A percentile compares a stretch with the other conserved stretches of the same genome.
Conservation (phyloP, 2,329 filamentous ascomycete species). For the Didymella glomerata region DNA sequence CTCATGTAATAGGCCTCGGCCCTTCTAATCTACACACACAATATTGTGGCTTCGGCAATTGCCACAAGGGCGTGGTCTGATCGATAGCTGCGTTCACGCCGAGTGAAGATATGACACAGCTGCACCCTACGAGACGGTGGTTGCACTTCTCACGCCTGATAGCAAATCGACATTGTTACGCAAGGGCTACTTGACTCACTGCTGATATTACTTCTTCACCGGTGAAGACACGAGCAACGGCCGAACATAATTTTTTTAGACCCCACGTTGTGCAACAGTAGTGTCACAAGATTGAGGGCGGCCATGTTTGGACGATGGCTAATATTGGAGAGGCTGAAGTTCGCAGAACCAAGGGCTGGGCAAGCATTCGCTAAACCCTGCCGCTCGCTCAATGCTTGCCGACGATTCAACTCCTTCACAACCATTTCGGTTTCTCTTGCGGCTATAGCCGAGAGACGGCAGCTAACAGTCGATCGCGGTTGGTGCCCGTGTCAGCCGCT, state of each 20-base stretch:
- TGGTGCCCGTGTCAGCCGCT: background rate
- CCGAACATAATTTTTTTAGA: background rate
- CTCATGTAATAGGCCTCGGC: background rate
- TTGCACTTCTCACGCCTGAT: background rate
- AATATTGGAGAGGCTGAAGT: slow-evolving; percentile 9
- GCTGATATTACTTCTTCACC: background rate
- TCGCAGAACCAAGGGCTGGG: background rate
- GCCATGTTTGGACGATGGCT: background rate
- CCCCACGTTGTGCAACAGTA: slow-evolving; percentile 4
- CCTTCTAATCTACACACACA: background rate
- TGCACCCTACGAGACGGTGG: background rate
- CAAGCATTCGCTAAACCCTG: background rate
- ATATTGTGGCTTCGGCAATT: slow-evolving; percentile 2
- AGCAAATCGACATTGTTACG: background rate
- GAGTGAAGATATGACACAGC: background rate
- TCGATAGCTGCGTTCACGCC: background rate
- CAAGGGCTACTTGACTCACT: background rate
- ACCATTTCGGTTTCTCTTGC: background rate
- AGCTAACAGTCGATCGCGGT: background rate
- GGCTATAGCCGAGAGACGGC: slow-evolving; percentile 3
- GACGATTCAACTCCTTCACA: background rate
- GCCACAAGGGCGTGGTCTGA: too few relatives aligned
- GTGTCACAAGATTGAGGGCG: background rate
- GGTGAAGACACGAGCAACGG: background rate
- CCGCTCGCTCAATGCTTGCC: background rate